Percentiles rank a stretch among this genome's conserved stretches.
Evolutionary conservation across 176 grass and related monocot species (phyloP).

Genomic region (Thalia dealbata): DNA sequence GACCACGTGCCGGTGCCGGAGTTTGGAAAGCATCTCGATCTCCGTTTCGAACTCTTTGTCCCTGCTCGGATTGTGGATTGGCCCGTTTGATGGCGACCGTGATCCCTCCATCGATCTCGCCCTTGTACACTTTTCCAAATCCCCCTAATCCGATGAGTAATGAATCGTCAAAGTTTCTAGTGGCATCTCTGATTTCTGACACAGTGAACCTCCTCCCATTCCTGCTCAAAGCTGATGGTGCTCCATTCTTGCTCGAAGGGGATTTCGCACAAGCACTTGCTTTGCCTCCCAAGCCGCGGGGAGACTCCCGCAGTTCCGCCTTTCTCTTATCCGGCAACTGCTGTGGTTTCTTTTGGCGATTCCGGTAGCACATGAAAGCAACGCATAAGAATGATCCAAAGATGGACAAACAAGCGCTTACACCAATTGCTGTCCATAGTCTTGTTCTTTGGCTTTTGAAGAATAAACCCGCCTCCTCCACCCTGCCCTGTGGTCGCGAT

Average conservation of each 20-base stretch:
- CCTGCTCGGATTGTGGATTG: slow-evolving; percentile 14
- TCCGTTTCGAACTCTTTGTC: slow-evolving; percentile 15
- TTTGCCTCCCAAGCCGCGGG: not conserved
- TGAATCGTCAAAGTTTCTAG: slow-evolving; percentile 5
- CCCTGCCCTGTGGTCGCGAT: not conserved
- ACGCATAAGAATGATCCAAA: not conserved
- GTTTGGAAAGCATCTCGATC: slow-evolving; percentile 21
- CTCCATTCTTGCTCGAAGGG: not conserved
- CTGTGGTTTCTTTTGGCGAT: not conserved
- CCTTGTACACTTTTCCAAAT: slow-evolving; percentile 18
- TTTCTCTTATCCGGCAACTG: not conserved
- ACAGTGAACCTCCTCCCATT: slow-evolving; percentile 10
- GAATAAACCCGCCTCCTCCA: not conserved
- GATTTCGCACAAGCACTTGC: not conserved
- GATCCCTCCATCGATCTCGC: slow-evolving; percentile 3
- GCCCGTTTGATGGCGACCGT: slow-evolving; percentile 5
- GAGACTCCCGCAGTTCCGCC: no score
- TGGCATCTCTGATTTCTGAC: slow-evolving; percentile 10
- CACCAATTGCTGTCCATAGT: not conserved
- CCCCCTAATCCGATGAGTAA: slow-evolving; percentile 12
- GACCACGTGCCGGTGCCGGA: slow-evolving; percentile 12
- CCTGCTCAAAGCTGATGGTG: not conserved
- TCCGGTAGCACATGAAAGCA: not conserved
- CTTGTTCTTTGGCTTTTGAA: slow-evolving; percentile 4
- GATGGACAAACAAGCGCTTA: not conserved